Evolutionary conservation across 2,329 filamentous ascomycete species (phyloP), one percentile per base, ranked within the genome.

Genomic region (Aspergillus phoenicis): DNA sequence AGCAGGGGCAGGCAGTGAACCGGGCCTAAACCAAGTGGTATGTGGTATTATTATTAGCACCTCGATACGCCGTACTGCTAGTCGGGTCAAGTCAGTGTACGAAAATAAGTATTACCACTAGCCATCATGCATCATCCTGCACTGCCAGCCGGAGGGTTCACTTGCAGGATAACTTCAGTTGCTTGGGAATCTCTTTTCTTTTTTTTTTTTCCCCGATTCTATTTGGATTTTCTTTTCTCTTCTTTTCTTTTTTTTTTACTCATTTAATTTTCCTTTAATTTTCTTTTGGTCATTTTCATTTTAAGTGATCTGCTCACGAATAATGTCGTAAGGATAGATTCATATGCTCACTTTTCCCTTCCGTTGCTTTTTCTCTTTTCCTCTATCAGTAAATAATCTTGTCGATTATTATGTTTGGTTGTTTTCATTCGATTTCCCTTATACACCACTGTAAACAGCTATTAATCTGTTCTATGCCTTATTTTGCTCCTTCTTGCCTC

Each of bases 1-100:
- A 62, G 63, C 64, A 65, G 62, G 62, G 64, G 63, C 61, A 65
- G 61, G 57, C 60, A 58, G 57, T 62, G 59, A 62, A 62, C 59
- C 55, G 47, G 26, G 61, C 59, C 58, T 52, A 48, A 22, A 53
- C 43, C 55, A 48, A 30, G 26, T 51, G 22, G 58, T 30, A 30
- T 30, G 26, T 51, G 22, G 58, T 63, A 63, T 63, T 63, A 47
- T 63, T 63, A 47, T 63, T 63, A 60, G 61, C 52, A 58, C 20
- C 38, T 39, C 43, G 45, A 43, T 56, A 56, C 53, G 53, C 53
- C 41, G 41, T 45, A 45, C 41, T 36, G 33, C 33, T 36, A 36
- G 33, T 36, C 33, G 33, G 33, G 33, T 36, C 33, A 36, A 15
- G 33, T 36, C 33, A 36, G 33, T 36, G 41, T 43, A 48, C 24